Conservation (phyloP, 2,329 filamentous ascomycete genomes). For the Ascochyta pisi region DNA sequence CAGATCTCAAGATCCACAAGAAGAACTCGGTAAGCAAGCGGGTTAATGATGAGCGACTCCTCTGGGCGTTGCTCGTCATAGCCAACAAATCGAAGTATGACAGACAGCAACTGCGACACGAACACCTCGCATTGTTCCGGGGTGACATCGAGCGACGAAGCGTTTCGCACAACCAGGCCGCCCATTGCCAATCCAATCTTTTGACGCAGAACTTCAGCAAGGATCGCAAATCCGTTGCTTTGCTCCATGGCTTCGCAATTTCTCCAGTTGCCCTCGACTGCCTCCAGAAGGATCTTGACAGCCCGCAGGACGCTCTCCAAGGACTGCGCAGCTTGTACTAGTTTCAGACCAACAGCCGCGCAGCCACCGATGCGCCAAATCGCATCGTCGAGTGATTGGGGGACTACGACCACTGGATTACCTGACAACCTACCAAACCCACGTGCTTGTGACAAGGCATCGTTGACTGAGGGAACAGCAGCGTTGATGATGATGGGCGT, state of each 20-base stretch:
- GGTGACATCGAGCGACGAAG: constrained; percentile 43
- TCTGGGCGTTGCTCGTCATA: constrained; percentile 81
- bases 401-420: constrained; percentile 79
- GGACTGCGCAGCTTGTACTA: constrained; percentile 78
- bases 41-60: constrained; percentile 93
- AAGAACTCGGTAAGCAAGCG: constrained; percentile 88
- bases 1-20: constrained; percentile 94
- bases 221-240: constrained; percentile 89
- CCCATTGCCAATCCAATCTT: constrained; percentile 69
- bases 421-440: constrained; percentile 85
- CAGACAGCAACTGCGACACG: constrained; percentile 69
- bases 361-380: constrained; percentile 94
- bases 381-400: constrained; percentile 87
- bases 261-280: constrained; percentile 89
- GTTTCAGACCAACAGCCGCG: constrained; percentile 80
- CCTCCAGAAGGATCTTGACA: constrained; percentile 83
- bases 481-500: constrained; percentile 87
- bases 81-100: constrained; percentile 86
- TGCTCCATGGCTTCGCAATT: constrained; percentile 99
- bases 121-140: constrained; percentile 58
- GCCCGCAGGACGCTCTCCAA: constrained; percentile 76
- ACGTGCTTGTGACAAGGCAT: constrained; percentile 80
- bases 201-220: constrained; percentile 81
- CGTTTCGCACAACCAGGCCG: constrained; percentile 58
- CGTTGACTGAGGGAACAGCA: constrained; percentile 84